Evolutionary conservation across 331 rosid genomes (phyloP), one percentile per base, ranked within the genome.

Genomic region (Arachis monticola): DNA sequence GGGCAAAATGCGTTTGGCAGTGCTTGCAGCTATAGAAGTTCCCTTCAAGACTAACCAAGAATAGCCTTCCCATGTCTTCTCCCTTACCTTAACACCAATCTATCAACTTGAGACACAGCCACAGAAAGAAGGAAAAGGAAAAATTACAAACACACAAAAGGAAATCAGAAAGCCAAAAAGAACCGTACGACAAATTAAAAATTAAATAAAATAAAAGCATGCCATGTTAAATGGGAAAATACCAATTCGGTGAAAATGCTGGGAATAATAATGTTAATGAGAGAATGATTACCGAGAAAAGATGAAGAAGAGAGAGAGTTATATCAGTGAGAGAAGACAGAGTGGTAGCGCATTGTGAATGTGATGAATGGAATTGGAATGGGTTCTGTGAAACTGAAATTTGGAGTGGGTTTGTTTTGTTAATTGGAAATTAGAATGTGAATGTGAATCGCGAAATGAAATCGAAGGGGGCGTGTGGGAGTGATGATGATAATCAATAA

Each of bases 1-100:
- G 90, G 45, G 90, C 91, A 70, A 90, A 84, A 79, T 81, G 89
- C 42, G 96, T 88, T 6, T 32, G 46, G 79, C 96, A 88, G 65
- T 79, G 78, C 78, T 87, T 87, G 92, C 97, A 92, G 74, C 89
- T 77, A 67, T 88, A 92, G 62, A 84, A 1, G 69, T 62, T 60
- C 81, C 93, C 96, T 81, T 88, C 93, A 47, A 92, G 88, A 78
- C 46, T 47, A 82, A 84, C 82, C 75, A 83, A 44, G 76, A 92
- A 88, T 8, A 83, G 76, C 84, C 97, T 79, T 76, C 93, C 96
- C 93, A 90, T 92, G 41, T 77, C 79, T 75, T 40, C 40, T 17
- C 22, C 22, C 22, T 17, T 17, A 17, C 60, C 72, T 66, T 69
- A 5, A 53, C 59, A 47, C 13, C 71, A 77, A 73, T 69, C 78